Evolutionary conservation across 208 protist genomes (phyloP), one percentile per base, ranked within the genome.

Genomic region (Naegleria lovaniensis): DNA sequence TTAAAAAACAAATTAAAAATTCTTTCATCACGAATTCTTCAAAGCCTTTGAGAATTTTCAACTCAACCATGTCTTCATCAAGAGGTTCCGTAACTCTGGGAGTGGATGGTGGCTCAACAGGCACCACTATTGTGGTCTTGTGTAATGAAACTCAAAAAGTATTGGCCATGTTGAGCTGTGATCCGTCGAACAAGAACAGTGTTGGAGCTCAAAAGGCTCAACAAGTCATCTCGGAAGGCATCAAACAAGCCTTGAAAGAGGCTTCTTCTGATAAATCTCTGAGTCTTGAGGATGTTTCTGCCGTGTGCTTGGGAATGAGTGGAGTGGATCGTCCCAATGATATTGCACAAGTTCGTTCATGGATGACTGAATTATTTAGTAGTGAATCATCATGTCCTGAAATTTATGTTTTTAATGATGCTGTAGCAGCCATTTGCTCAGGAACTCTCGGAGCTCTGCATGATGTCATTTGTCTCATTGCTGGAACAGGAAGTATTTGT

Each of bases 291-390:
- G 75, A n/a, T 76, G 43, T 85, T 85, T 29, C 15, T 43, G 43
- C 16, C 9, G 16, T 76, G 6, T 89, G 86, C 43, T 76, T 89
- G 7, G 86, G 51, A 76, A 19, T 89, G 7, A 76, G 51, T 76
- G 86, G 86, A 43, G 86, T 89, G 11, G 86, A 89, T 76, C 43
- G 86, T 25, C 51, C 86, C 3, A 15, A 89, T 76, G 86, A 89
- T 39, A 76, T 76, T 22, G 15, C 13, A 39, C 2, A 38, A 25
- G 86, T 89, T 5, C 33, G n/a, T n/a, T 11, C 6, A 39, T 89
- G 86, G 86, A 43, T 89, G 9, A 39, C 0, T 43, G 36, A 89
- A 76, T 33, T 43, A 89, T 89, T 88, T 13, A 51, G 5, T 22
- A 58, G 5, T 19, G 19, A 15, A 1, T 67, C 22, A 67, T 67